Evolutionary conservation across 108 stramenopile species (phyloP), one percentile per base, ranked within the genome.

Genomic region (Nannochloropsis gaditana): DNA sequence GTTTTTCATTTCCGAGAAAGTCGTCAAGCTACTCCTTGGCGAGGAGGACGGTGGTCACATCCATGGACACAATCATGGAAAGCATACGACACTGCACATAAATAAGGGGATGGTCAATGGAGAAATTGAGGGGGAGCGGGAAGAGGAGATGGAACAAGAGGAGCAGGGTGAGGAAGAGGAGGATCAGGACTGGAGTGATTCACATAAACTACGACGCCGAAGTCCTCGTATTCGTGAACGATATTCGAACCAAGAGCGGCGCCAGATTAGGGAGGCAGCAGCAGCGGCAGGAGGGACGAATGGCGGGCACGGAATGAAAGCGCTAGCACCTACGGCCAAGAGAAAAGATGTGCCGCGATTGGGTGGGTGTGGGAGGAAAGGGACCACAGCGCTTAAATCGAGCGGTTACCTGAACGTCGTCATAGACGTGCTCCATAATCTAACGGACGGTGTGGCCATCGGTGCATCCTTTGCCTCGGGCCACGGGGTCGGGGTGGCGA

Each of bases 361-460:
- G 31, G 31, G 43, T 84, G 19, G 83, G n/a, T 19, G 45, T 21
- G 45, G 44, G 41, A 31, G 19, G 1, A 43, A 43, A 44, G 79
- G 44, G 86, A 85, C 31, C 31, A 31, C 31, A 31, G 43, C 44
- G 87, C 44, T 91, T n/a, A 90, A 90, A 21, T 50, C 87, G 17
- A 43, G 85, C 21, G 90, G 90, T 11, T 89, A 86, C 44, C 83
- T 91, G 41, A 91, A 91, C 80, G 85, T 91, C 43, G 89, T 82
- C 15, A 90, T 90, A 41, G 90, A 91, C 84, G 79, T 83, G 41
- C 44, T 91, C 85, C 90, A 91, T 45, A 91, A 91, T 43, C 11
- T 90, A 6, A 90, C 90, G 41, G 90, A 91, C 82, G 90, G 90
- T 41, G 45, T 91, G 21, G 89, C 90, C 45, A 90, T 91, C 82